Percentiles rank a stretch among this genome's conserved stretches.
These are phyloP conservation scores for Metschnikowia lunata DNA, from an alignment of 805 yeast species.

Conservation along the genomic window DNA sequence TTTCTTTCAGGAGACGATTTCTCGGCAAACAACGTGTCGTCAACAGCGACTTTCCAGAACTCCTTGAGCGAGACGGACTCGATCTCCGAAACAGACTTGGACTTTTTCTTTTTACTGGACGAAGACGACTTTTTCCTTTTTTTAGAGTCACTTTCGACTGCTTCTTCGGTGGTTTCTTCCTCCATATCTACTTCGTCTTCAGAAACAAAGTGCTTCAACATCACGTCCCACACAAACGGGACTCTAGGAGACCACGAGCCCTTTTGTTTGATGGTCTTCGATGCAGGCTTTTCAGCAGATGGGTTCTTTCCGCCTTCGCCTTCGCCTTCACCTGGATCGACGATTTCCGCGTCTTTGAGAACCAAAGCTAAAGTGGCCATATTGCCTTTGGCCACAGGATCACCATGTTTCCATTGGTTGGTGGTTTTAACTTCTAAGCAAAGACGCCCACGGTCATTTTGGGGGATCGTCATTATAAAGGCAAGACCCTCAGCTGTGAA, in stretches of 20 bases:
- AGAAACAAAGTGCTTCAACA: constrained; percentile 43
- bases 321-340: constrained; percentile 19
- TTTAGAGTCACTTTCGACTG: constrained; percentile 22
- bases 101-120: constrained; percentile 19
- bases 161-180: constrained; percentile 18
- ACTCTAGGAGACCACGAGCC: constrained; percentile 71
- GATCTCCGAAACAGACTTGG: constrained; percentile 23
- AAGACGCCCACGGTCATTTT: constrained; percentile 19
- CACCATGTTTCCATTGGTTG: constrained; percentile 59
- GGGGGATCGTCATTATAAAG: constrained; percentile 53
- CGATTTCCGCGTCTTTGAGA: constrained; percentile 51
- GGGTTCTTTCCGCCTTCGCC: constrained; percentile 25
- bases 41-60: constrained; percentile 78
- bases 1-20: constrained; percentile 83
- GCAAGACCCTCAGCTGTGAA: constrained; percentile 79
- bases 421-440: constrained; percentile 5
- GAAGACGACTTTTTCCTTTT: constrained; percentile 18
- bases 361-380: constrained; percentile 56
- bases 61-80: constrained; percentile 40
- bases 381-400: constrained; percentile 74
- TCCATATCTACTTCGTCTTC: background rate
- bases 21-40: constrained; percentile 72
- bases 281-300: constrained; percentile 13
- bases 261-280: constrained; percentile 43
- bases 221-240: constrained; percentile 70